These are phyloP conservation scores for Coelastrella sp. DNA, from an alignment of 139 green algal species.

Conservation along the genomic window DNA sequence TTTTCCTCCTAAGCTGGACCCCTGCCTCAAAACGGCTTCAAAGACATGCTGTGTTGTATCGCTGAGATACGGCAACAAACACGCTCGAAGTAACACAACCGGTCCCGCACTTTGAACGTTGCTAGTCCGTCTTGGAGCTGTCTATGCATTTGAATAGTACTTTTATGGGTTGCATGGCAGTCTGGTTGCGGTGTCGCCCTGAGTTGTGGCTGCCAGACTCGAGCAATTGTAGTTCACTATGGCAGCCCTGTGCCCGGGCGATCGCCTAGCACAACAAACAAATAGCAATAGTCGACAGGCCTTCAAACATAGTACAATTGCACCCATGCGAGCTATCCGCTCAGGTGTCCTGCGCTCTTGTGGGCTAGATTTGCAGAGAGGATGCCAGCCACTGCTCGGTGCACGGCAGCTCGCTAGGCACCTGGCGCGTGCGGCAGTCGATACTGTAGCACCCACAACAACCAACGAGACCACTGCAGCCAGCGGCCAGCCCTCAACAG, in stretches of 20 bases:
- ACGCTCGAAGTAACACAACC: too few species aligned
- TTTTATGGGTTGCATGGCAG: too few species aligned
- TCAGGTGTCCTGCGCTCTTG: background rate
- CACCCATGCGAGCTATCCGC: background rate
- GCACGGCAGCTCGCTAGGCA: background rate
- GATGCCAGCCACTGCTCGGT: background rate
- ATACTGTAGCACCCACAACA: background rate
- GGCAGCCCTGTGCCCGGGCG: background rate
- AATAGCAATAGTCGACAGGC: background rate
- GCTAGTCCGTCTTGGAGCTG: too few species aligned
- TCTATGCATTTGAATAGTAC: too few species aligned
- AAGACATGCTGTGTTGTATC: too few species aligned
- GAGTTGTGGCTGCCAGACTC: background rate
- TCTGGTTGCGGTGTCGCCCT: too few species aligned
- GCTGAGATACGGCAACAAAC: too few species aligned
- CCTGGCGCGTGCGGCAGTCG: background rate
- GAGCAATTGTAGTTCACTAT: slow-evolving; percentile 1
- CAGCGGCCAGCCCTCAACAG: slow-evolving; percentile 20
- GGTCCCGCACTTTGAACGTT: too few species aligned
- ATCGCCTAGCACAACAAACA: background rate
- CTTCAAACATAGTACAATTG: background rate
- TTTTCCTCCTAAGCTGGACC: too few species aligned
- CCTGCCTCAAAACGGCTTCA: too few species aligned
- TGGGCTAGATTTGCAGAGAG: background rate
- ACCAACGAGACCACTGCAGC: background rate